Evolutionary conservation across 176 grass and related monocot species (phyloP), one percentile per base, ranked within the genome.

Genomic region (Cocos nucifera): DNA sequence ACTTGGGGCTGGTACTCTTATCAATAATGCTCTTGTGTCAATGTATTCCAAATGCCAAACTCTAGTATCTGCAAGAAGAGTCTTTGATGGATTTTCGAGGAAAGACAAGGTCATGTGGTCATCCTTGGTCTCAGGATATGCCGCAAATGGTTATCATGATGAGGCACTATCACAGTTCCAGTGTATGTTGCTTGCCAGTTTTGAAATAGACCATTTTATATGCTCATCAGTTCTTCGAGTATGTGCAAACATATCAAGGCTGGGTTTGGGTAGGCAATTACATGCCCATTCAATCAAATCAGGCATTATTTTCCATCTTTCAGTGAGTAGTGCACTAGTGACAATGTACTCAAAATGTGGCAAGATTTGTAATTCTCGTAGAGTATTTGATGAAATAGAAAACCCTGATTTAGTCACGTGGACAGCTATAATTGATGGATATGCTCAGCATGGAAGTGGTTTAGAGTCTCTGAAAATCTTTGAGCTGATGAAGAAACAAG

Each of bases 361-460:
- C 35, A 44, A 44, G 9, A 44, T 44, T 44, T 14, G 2, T 44
- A 9, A 44, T 44, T 44, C 35, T 14, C 35, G 10, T 44, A 14
- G 9, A 44, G 35, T 14, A 44, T 44, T 44, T 44, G 35, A 44
- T 44, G 35, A 44, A 12, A 14, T 44, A 44, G 35, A 44, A 44
- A 44, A 44, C 8, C 35, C 35, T 12, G 89, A 94, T 82, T 76
- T 94, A 79, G 74, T 88, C 66, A 82, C 81, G 29, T 94, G 84
- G 80, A 94, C 81, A 51, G 44, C 84, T 71, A 77, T 94, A 70
- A 73, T 85, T 76, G 84, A 87, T 76, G 89, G 84, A 73, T 94
- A 88, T 77, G 75, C 81, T 82, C 89, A 74, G 74, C 80, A 94
- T 64, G 89, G 81, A 57, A 84, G 71, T 51, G 69, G 80, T 64